phyloP scores from a whole-genome alignment of 192 early-diverging fungal genomes.

The Backusella australiensis region DNA sequence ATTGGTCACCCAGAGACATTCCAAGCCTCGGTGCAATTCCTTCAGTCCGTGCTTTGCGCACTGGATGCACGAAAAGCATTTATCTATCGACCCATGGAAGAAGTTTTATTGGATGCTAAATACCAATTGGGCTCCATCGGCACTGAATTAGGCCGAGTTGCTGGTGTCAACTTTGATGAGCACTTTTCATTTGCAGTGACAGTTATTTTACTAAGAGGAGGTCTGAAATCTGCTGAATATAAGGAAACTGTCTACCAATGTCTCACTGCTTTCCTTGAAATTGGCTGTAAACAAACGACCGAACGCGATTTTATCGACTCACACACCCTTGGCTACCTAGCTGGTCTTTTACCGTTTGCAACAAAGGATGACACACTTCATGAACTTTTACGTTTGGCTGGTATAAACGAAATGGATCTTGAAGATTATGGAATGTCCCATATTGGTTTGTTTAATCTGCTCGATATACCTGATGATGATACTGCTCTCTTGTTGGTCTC shows the following conservation, averaged over 20 bases:
- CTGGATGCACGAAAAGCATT: constrained; percentile 71
- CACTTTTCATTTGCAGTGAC: constrained; percentile 88
- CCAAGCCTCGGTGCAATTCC: constrained; percentile 58
- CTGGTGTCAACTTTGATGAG: constrained; percentile 76
- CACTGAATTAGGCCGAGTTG: constrained; percentile 61
- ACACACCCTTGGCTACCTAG: constrained; percentile 69
- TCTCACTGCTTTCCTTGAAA: constrained; percentile 66
- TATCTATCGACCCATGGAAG: constrained; percentile 51
- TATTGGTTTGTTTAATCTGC: constrained; percentile 54
- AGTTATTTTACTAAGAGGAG: constrained; percentile 77
- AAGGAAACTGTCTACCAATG: constrained; percentile 66
- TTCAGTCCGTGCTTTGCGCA: constrained; percentile 68
- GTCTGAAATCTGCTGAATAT: constrained; percentile 70
- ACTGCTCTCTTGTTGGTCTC: constrained; percentile 59
- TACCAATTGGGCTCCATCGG: constrained; percentile 65
- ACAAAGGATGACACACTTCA: constrained; percentile 62
- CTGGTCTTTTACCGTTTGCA: constrained; percentile 73
- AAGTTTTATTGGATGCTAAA: constrained; percentile 66
- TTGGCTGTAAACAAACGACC: constrained; percentile 52
- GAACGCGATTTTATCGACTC: constrained; percentile 36
- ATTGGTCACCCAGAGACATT: constrained; percentile 79
- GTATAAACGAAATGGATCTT: constrained; percentile 43
- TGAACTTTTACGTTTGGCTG: constrained; percentile 51
- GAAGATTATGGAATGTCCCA: constrained; percentile 46
- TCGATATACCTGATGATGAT: constrained; percentile 58